Conservation (phyloP, 1,284 basidiomycete genomes). For the Cryptococcus wingfieldii region DNA sequence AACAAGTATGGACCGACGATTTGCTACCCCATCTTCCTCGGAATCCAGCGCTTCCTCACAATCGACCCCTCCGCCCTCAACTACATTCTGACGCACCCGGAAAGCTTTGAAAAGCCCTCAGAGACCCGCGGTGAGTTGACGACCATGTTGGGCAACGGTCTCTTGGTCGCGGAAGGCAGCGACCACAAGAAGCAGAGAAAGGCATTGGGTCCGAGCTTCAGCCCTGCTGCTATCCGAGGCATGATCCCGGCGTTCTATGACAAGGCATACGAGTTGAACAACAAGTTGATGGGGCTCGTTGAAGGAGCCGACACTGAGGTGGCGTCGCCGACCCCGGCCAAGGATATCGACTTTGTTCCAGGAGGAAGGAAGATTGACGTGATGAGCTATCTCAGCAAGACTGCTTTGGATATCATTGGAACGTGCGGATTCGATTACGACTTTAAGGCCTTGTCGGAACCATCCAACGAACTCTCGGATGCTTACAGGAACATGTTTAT, state of each 20-base stretch:
- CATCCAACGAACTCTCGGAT: conserved; percentile 36
- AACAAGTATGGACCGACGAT: conserved; percentile 21
- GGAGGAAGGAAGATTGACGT: conserved; percentile 54
- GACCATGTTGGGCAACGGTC: conserved; percentile 40
- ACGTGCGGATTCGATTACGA: conserved; percentile 65
- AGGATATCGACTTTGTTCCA: conserved; percentile 14
- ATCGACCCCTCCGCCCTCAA: conserved; percentile 60
- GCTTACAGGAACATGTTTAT: conserved; percentile 35
- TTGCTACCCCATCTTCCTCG: conserved; percentile 16
- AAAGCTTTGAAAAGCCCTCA: conserved; percentile 64
- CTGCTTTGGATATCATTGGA: conserved; percentile 68
- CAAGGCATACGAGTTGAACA: conserved; percentile 57
- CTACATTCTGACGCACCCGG: conserved; percentile 59
- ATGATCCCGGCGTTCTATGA: conserved; percentile 58
- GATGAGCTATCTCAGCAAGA: conserved; percentile 60
- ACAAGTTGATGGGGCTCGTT: conserved; percentile 21
- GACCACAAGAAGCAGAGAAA: conserved; percentile 55
- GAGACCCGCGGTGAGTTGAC: conserved; percentile 58
- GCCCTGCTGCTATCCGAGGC: conserved; percentile 40
- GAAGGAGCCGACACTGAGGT: conserved; percentile 12
- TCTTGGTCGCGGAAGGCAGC: conserved; percentile 47
- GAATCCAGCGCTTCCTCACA: conserved; percentile 53
- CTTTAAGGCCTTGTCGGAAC: conserved; percentile 50
- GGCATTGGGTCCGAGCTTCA: conserved; percentile 46
- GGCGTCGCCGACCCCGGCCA: conserved; percentile 18